A percentile compares a stretch with the other conserved stretches of the same genome.
phyloP scores from a whole-genome alignment of 2,329 filamentous ascomycete species.

The Pseudonectria buxi region DNA sequence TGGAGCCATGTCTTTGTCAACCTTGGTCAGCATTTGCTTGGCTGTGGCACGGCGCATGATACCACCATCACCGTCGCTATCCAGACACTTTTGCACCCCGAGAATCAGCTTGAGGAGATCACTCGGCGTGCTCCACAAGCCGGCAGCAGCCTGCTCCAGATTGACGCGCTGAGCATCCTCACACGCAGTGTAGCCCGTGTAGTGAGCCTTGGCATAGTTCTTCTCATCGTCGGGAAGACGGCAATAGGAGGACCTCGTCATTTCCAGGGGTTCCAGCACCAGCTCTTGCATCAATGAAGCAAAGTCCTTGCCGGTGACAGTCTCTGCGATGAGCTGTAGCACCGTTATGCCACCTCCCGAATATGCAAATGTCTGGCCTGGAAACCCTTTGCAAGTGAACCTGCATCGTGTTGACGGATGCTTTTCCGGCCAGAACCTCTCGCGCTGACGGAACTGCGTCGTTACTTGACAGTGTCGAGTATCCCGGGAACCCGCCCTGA shows the following conservation, averaged over 20 bases:
- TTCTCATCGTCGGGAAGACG: background rate
- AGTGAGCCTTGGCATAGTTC: conserved; percentile 6
- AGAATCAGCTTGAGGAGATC: conserved; percentile 13
- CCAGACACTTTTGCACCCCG: conserved; percentile 10
- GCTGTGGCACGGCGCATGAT: too few relatives aligned
- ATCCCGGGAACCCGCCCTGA: too few relatives aligned
- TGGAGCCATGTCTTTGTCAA: too few relatives aligned
- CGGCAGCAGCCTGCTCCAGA: conserved; percentile 10
- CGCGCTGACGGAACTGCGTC: too few relatives aligned
- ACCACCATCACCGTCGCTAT: too few relatives aligned
- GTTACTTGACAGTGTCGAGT: too few relatives aligned
- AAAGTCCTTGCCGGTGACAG: conserved; percentile 5
- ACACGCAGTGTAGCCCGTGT: conserved; percentile 3
- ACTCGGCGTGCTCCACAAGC: conserved; percentile 17
- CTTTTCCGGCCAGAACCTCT: too few relatives aligned
- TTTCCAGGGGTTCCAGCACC: conserved; percentile 9
- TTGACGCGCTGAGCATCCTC: conserved; percentile 3
- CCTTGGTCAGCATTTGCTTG: too few relatives aligned
- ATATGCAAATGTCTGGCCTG: too few relatives aligned
- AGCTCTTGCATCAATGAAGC: conserved; percentile 6
- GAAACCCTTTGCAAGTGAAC: too few relatives aligned
- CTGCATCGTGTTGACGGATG: too few relatives aligned
- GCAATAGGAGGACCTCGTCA: conserved; percentile 7
- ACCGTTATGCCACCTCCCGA: too few relatives aligned
- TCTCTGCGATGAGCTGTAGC: conserved; percentile 8